Evolutionary conservation across 331 rosid species (phyloP), one percentile per base, ranked within the genome.

Genomic region (Acacia pycnantha): DNA sequence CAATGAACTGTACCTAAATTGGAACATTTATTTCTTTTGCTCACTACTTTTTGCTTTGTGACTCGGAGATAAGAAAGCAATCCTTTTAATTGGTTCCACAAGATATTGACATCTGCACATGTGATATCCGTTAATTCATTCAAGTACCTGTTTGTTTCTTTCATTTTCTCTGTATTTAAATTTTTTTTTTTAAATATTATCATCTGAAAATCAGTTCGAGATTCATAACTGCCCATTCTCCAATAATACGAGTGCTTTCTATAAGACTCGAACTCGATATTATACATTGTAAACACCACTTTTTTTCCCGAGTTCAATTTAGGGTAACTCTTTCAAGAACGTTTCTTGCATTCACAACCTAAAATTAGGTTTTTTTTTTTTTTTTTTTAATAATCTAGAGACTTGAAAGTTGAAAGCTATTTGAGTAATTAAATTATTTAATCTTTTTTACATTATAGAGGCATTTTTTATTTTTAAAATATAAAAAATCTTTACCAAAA

Each of bases 31-130:
- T 15, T 53, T 22, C 43, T 14, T 62, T 79, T 24, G 11, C 22
- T 24, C 33, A 4, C 54, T 10, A 29, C 31, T 43, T 14, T 70
- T 54, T 44, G 33, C 5, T 56, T 3, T 0, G 41, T 46, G 51
- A 46, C 37, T 46, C 59, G 13, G 31, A 47, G 83, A 71, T 80
- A 80, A 70, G 48, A 80, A 71, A 71, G 18, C 21, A 41, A n/a
- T 11, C 48, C 3, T 71, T 80, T 43, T 71, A 4, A 58, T 58
- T 71, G 78, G 78, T 44, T 71, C 78, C 13, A 6, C 27, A 19
- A 53, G 61, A 53, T 19, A 27, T 41, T 8, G 4, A 47, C 41
- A 54, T 26, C 67, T n/a, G 7, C 51, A 13, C 5, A 8, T 21
- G 22, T 2, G 26, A 5, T 53, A 15, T 51, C n/a, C n/a, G 2